Percentiles rank a stretch among this genome's conserved stretches.
These are phyloP conservation scores for Comarum palustre DNA, from an alignment of 306 rosid species.

Conservation along the genomic window DNA sequence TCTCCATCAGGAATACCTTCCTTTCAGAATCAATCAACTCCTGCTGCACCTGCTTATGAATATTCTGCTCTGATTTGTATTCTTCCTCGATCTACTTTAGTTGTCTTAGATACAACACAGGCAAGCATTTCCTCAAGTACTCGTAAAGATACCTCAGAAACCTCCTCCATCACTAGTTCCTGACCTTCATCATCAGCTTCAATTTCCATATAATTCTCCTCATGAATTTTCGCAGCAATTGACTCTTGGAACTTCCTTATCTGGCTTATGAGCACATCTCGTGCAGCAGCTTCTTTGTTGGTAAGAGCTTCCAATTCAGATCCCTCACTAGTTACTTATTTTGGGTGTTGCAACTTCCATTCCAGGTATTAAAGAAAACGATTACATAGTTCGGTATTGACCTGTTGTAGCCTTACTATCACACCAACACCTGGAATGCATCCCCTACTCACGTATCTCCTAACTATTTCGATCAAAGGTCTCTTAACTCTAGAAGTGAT, in stretches of 20 bases:
- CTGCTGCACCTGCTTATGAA: slow-evolving; percentile 50
- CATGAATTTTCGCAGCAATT: slow-evolving; percentile 25
- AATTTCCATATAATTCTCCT: slow-evolving; percentile 24
- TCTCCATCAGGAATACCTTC: slow-evolving; percentile 53
- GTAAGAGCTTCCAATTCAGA: too few relatives aligned
- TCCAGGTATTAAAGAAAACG: too few relatives aligned
- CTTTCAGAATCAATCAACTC: slow-evolving; percentile 45
- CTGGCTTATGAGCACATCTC: too few relatives aligned
- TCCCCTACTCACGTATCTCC: too few relatives aligned
- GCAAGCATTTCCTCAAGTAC: slow-evolving; percentile 48
- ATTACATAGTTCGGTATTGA: too few relatives aligned
- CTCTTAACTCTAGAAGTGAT: too few relatives aligned
- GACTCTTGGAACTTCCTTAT: slow-evolving; percentile 65
- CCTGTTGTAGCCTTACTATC: too few relatives aligned
- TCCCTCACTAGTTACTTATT: too few relatives aligned
- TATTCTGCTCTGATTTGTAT: slow-evolving; percentile 40
- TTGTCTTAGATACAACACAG: slow-evolving; percentile 38
- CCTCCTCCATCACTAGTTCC: slow-evolving; percentile 31
- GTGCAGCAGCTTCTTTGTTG: too few relatives aligned
- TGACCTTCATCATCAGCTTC: slow-evolving; percentile 32
- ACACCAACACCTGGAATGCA: too few relatives aligned
- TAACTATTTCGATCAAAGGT: too few relatives aligned
- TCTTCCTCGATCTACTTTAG: slow-evolving; percentile 53
- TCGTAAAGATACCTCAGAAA: slow-evolving; percentile 30
- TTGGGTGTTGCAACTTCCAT: too few relatives aligned